Conservation (phyloP, 2,329 filamentous ascomycete species). For the Trichoderma atrobrunneum region DNA sequence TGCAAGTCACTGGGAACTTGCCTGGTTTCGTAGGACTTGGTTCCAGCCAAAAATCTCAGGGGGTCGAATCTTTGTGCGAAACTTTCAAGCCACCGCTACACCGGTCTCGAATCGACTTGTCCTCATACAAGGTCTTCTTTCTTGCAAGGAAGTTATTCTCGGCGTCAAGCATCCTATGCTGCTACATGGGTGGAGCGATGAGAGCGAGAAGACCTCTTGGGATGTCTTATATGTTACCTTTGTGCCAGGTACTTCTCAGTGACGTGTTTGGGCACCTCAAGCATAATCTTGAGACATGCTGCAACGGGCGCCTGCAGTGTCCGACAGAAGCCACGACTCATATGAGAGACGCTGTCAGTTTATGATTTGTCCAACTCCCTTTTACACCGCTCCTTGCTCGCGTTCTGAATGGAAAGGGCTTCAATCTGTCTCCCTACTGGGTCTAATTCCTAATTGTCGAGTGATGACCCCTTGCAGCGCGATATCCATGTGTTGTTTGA, state of each 20-base stretch:
- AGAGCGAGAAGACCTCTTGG: neutral
- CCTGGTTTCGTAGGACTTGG: neutral
- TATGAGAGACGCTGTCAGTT: neutral
- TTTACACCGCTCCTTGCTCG: neutral
- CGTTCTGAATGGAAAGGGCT: neutral
- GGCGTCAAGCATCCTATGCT: neutral
- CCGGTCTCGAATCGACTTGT: too few relatives aligned
- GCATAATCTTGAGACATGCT: slow-evolving; percentile 18
- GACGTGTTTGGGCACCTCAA: neutral
- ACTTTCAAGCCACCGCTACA: neutral
- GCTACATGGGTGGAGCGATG: neutral
- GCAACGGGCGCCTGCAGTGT: slow-evolving; percentile 11
- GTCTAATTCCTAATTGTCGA: neutral
- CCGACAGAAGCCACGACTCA: neutral
- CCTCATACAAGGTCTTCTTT: neutral
- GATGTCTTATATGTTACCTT: neutral
- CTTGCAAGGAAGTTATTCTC: neutral
- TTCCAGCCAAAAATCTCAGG: neutral
- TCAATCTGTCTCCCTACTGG: neutral
- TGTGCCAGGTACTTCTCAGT: neutral
- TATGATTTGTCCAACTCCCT: neutral
- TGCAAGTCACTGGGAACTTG: neutral
- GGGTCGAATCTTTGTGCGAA: neutral
- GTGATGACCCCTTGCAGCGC: neutral
- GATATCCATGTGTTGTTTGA: neutral